Evolutionary conservation across 345 rosid species (phyloP), one percentile per base, ranked within the genome.

Genomic region (Gossypium thurberi): DNA sequence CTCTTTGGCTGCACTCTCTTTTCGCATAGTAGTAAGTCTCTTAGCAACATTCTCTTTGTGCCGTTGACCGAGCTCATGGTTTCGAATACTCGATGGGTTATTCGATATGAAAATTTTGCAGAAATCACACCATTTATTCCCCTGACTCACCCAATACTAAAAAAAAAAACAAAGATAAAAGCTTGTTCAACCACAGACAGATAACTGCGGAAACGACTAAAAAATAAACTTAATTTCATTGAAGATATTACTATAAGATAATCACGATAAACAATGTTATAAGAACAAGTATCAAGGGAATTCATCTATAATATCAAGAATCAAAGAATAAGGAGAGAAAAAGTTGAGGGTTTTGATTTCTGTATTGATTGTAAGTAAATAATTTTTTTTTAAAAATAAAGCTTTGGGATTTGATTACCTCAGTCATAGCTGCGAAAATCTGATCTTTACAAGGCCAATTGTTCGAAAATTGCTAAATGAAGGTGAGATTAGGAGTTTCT

Each of bases 71-170:
- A 94, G 95, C 66, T 94, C 98, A 82, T 94, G 98, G 85, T 94
- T 94, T 74, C 95, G 84, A 43, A 94, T 90, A 72, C 98, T 92
- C 13, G 92, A 78, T 62, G 90, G 91, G 66, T 92, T 90, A 77
- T 90, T 92, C 55, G 97, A 82, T 60, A 91, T 71, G 78, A 75
- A 94, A 56, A 94, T 88, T 82, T 94, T 94, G 88, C 99, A 94
- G 84, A 89, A 88, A 43, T 94, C 97, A 42, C 99, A 94, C 98
- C 97, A 94, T 84, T 94, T 90, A 64, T 94, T 94, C 18, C 98
- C 98, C 78, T 94, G 98, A 69, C 98, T 92, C 43, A 94, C 98
- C 99, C 99, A 90, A 79, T 84, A 94, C 99, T 94, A 80, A 48
- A 37, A 6, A 4, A 33, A 42, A 4, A 9, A 33, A 43, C 43